A percentile compares a stretch with the other conserved stretches of the same genome.
phyloP scores from a whole-genome alignment of 139 green algal species.

The Penium margaritaceum region DNA sequence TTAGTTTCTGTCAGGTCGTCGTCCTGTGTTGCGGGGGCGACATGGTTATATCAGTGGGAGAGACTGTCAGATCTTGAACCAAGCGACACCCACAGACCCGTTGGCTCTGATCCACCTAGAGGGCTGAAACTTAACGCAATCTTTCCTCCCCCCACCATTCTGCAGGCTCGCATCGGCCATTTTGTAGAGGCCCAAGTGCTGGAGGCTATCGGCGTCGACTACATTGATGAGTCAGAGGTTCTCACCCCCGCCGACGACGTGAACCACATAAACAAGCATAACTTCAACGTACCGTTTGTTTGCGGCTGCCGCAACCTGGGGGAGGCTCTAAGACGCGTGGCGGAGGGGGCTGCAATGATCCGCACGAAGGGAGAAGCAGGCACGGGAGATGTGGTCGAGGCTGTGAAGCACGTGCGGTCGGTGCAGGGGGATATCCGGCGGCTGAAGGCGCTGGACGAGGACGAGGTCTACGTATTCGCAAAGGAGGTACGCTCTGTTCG shows the following conservation, averaged over 20 bases:
- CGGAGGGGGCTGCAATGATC: slow-evolving; percentile 97
- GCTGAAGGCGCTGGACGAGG: slow-evolving; percentile 95
- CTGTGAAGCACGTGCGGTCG: slow-evolving; percentile 84
- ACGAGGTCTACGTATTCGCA: slow-evolving; percentile 97
- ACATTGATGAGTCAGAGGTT: slow-evolving; percentile 98
- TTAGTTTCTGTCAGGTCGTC: too few species aligned
- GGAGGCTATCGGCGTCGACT: slow-evolving; percentile 89
- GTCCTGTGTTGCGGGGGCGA: too few species aligned
- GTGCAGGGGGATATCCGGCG: slow-evolving; percentile 90
- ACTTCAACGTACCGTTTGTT: slow-evolving; percentile 97
- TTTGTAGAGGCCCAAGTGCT: slow-evolving; percentile 99
- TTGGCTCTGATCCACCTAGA: too few species aligned
- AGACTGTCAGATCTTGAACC: too few species aligned
- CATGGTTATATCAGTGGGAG: too few species aligned
- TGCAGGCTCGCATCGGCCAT: slow-evolving; percentile 84
- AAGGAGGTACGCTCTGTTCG: slow-evolving; percentile 81
- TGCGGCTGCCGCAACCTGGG: slow-evolving; percentile 96
- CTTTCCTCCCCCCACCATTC: background rate
- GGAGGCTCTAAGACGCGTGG: slow-evolving; percentile 90
- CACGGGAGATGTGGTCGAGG: slow-evolving; percentile 98
- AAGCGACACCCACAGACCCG: too few species aligned
- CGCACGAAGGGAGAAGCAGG: slow-evolving; percentile 80
- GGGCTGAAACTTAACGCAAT: too few species aligned
- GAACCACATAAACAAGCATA: slow-evolving; percentile 99
- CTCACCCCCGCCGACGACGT: slow-evolving; percentile 96